phyloP scores from a whole-genome alignment of 2,329 filamentous ascomycete genomes.

The Cytospora schulzeri region DNA sequence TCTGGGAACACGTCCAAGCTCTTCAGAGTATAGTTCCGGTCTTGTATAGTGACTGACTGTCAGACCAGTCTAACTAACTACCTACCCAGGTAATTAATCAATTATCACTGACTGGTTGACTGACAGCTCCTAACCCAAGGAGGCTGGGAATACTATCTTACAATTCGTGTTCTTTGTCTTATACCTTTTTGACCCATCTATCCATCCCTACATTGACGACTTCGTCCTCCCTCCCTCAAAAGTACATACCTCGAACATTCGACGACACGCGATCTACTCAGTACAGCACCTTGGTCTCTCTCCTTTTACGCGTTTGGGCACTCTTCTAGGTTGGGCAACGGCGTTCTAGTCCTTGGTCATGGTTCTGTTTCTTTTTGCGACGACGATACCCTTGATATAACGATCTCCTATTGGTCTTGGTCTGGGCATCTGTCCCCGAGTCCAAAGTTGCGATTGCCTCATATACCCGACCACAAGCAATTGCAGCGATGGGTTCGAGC shows the following conservation, averaged over 20 bases:
- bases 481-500: slow-evolving; percentile 26
- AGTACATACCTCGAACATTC: background rate
- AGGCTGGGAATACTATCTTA: background rate
- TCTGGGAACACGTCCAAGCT: background rate
- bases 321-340: slow-evolving; percentile 1
- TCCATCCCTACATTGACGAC: slow-evolving; percentile 3
- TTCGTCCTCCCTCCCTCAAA: background rate
- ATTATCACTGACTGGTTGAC: background rate
- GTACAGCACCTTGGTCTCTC: slow-evolving; percentile 3
- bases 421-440: background rate
- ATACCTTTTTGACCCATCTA: background rate
- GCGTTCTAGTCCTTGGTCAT: slow-evolving; percentile 15
- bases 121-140: background rate
- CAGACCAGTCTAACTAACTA: background rate
- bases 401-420: slow-evolving; percentile 4
- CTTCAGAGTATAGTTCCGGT: background rate
- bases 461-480: slow-evolving; percentile 28
- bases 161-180: background rate
- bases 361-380: slow-evolving; percentile 13
- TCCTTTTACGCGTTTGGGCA: slow-evolving; percentile 12
- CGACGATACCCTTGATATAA: slow-evolving; percentile 13
- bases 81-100: background rate
- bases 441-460: slow-evolving; percentile 27
- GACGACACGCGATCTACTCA: slow-evolving; percentile 11
- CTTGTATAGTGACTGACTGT: too few species aligned